Percentiles rank a stretch among this genome's conserved stretches.
These are phyloP conservation scores for Suillus bovinus DNA, from an alignment of 768 basidiomycete species.

Conservation along the genomic window DNA sequence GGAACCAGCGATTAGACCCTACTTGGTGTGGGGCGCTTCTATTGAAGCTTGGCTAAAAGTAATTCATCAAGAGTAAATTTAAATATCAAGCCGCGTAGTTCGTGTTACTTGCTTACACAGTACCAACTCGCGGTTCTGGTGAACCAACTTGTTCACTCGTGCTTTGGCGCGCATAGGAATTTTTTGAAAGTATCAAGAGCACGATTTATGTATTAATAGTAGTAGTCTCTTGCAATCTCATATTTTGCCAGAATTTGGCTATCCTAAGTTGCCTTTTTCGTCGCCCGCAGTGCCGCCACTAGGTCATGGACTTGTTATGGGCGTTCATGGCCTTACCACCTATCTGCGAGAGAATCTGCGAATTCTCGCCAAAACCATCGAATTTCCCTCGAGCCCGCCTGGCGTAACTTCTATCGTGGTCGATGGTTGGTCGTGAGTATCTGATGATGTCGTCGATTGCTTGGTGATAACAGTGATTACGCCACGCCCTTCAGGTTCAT, in stretches of 20 bases:
- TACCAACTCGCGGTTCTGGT: not conserved
- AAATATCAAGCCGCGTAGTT: not conserved
- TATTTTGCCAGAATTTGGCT: not conserved
- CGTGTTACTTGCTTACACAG: not conserved
- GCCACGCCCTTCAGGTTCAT: slow-evolving; percentile 57
- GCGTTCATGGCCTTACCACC: slow-evolving; percentile 52
- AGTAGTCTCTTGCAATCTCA: not conserved
- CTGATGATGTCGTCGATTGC: slow-evolving; percentile 12
- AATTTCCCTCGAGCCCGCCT: slow-evolving; percentile 25
- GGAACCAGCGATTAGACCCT: not conserved
- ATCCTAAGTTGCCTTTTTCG: slow-evolving; percentile 5
- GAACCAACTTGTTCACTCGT: not conserved
- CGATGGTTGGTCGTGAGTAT: slow-evolving; percentile 86
- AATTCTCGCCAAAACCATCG: slow-evolving; percentile 37
- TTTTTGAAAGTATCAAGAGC: not conserved
- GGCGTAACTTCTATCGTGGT: slow-evolving; percentile 57
- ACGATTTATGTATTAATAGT: not conserved
- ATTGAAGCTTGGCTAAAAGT: not conserved
- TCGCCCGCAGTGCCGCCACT: not conserved
- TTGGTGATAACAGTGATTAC: slow-evolving; percentile 13
- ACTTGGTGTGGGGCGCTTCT: not conserved
- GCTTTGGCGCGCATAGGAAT: not conserved
- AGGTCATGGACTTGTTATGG: slow-evolving; percentile 38
- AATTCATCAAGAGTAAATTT: not conserved
- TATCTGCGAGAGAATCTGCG: slow-evolving; percentile 49